A percentile compares a stretch with the other conserved stretches of the same genome.
Conservation (phyloP, 371 early-diverging fungal species). For the Umbelopsis sp. region DNA sequence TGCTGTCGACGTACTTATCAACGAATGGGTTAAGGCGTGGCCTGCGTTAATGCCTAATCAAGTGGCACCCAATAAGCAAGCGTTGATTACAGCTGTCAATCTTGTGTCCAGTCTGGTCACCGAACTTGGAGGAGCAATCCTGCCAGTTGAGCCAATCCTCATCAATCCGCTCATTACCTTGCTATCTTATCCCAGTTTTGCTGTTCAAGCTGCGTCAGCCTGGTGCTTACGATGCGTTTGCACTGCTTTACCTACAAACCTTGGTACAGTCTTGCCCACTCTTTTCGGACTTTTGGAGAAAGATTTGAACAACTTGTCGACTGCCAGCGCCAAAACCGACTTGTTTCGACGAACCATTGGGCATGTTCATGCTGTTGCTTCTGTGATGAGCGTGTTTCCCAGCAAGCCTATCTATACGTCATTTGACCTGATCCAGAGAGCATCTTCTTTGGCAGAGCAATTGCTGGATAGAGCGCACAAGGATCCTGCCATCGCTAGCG, state of each 20-base stretch:
- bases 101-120: slow-evolving; percentile 73
- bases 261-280: slow-evolving; percentile 64
- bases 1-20: slow-evolving; percentile 69
- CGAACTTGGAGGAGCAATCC: slow-evolving; percentile 81
- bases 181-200: slow-evolving; percentile 68
- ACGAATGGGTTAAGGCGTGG: slow-evolving; percentile 71
- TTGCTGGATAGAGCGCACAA: slow-evolving; percentile 68
- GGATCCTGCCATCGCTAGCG: slow-evolving; percentile 60
- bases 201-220: slow-evolving; percentile 78
- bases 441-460: slow-evolving; percentile 78
- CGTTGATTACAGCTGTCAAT: slow-evolving; percentile 70
- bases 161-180: slow-evolving; percentile 68
- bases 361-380: slow-evolving; percentile 68
- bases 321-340: slow-evolving; percentile 50
- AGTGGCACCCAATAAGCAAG: slow-evolving; percentile 61
- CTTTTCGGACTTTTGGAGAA: slow-evolving; percentile 64
- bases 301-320: slow-evolving; percentile 52
- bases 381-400: slow-evolving; percentile 75
- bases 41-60: slow-evolving; percentile 69
- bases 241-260: slow-evolving; percentile 64
- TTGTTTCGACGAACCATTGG: slow-evolving; percentile 62
- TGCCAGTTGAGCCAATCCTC: slow-evolving; percentile 64
- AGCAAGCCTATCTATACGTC: slow-evolving; percentile 72
- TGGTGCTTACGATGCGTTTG: slow-evolving; percentile 76
- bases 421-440: slow-evolving; percentile 73